Percentiles rank a stretch among this genome's conserved stretches.
Conservation (phyloP, 1,139 yeast genomes). For the Taiozyma onychis region DNA sequence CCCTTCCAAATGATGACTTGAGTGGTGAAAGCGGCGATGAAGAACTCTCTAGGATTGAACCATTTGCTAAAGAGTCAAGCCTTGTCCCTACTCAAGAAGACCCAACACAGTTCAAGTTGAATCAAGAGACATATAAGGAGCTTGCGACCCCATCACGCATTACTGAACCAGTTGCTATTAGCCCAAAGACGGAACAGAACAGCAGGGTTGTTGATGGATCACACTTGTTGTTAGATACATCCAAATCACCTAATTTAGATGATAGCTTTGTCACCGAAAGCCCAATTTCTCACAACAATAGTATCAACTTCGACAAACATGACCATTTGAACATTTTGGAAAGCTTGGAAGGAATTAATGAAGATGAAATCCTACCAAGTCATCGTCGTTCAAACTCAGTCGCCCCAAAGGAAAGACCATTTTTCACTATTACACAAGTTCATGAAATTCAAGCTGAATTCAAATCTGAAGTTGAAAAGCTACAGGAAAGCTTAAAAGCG, state of each 20-base stretch:
- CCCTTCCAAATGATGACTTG: not conserved
- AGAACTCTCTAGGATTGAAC: conserved; percentile 23
- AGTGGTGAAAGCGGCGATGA: conserved; percentile 8
- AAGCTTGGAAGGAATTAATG: conserved; percentile 10
- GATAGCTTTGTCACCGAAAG: conserved; percentile 18
- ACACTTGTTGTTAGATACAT: conserved; percentile 19
- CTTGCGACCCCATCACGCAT: conserved; percentile 36
- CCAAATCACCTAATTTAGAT: conserved; percentile 22
- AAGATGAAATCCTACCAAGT: not conserved
- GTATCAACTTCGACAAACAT: not conserved
- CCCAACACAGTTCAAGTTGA: not conserved
- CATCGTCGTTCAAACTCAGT: conserved; percentile 2
- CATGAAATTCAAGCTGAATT: conserved; percentile 50
- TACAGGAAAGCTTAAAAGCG: conserved; percentile 45
- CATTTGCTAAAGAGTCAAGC: conserved; percentile 4
- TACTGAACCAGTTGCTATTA: conserved; percentile 39
- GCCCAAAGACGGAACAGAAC: conserved; percentile 37
- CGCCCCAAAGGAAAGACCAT: conserved; percentile 23
- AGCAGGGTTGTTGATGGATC: conserved; percentile 27
- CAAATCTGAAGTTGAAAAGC: conserved; percentile 48
- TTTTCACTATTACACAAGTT: conserved; percentile 32
- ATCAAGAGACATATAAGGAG: not conserved
- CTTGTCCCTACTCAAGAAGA: conserved; percentile 11
- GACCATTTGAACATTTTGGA: conserved; percentile 2
- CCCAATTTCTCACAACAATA: conserved; percentile 16